Conservation (phyloP, 1,284 basidiomycete genomes). For the Pseudozyma sp. region DNA sequence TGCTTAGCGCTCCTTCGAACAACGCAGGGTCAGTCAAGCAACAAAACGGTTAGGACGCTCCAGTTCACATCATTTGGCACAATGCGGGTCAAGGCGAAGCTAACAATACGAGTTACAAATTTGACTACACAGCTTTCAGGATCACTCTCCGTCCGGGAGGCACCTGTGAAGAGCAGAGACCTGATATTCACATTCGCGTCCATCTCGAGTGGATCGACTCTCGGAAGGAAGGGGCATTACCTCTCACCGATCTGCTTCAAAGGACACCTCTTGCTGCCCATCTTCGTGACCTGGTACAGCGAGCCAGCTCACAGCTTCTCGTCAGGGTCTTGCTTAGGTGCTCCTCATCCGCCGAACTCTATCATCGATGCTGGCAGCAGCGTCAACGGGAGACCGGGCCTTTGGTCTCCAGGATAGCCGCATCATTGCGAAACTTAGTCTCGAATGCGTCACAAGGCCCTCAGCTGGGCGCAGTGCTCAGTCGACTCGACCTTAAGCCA, state of each 20-base stretch:
- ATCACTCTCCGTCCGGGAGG: conserved; percentile 14
- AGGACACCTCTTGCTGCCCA: conserved; percentile 1
- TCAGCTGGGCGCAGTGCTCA: conserved; percentile 4
- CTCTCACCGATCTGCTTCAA: conserved; percentile 4
- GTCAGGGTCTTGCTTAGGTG: conserved; percentile 12
- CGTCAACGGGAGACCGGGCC: conserved; percentile 15
- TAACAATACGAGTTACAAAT: too few relatives aligned
- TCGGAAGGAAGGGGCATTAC: neutral
- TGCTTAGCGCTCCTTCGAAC: neutral
- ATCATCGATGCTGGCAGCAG: conserved; percentile 24
- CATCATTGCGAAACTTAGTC: conserved; percentile 15
- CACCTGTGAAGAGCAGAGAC: neutral
- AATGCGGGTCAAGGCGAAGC: too few relatives aligned
- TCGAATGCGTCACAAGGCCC: neutral
- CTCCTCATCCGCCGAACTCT: conserved; percentile 16
- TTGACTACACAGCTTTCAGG: neutral
- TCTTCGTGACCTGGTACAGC: conserved; percentile 20
- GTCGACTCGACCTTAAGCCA: neutral
- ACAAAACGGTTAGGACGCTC: neutral
- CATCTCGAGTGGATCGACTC: conserved; percentile 21
- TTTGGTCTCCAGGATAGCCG: conserved; percentile 23
- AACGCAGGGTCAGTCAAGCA: neutral
- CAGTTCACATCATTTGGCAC: too few relatives aligned
- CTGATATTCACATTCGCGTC: neutral
- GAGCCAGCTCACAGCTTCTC: conserved; percentile 21